Evolutionary conservation across 176 grass and related monocot species (phyloP).

Genomic region (Raddia distichophylla): DNA sequence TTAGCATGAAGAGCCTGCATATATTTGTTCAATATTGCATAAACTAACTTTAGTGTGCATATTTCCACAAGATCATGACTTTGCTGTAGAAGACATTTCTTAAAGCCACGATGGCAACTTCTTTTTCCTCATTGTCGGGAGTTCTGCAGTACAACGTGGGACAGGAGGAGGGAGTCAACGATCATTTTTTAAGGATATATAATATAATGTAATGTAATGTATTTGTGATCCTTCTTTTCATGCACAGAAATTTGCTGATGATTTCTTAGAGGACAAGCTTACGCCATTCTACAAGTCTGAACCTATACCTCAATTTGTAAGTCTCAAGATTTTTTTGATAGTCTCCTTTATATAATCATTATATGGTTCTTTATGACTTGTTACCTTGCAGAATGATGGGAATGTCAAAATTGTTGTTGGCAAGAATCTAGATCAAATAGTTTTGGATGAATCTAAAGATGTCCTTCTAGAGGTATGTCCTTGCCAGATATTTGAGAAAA

Average conservation of each 20-base stretch:
- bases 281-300: constrained; percentile 89
- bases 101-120: neutral
- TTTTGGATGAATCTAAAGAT: constrained; percentile 97
- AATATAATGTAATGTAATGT: neutral
- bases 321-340: constrained; percentile 29
- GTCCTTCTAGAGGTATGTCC: constrained; percentile 81
- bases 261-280: constrained; percentile 83
- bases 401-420: constrained; percentile 95
- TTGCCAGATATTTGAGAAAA: constrained; percentile 23
- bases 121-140: constrained; percentile 26
- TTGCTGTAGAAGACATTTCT: neutral
- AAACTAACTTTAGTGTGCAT: neutral
- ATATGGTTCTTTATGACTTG: neutral
- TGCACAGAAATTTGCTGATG: constrained; percentile 65
- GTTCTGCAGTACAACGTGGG: constrained; percentile 17
- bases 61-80: neutral
- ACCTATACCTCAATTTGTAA: constrained; percentile 79
- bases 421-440: constrained; percentile 85
- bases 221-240: constrained; percentile 20
- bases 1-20: neutral
- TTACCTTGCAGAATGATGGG: constrained; percentile 68
- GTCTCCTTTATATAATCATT: constrained; percentile 12
- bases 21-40: neutral
- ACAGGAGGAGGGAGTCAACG: neutral
- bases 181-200: constrained; percentile 8